Evolutionary conservation across 345 rosid species (phyloP), one percentile per base, ranked within the genome.

Genomic region (Acer negundo): DNA sequence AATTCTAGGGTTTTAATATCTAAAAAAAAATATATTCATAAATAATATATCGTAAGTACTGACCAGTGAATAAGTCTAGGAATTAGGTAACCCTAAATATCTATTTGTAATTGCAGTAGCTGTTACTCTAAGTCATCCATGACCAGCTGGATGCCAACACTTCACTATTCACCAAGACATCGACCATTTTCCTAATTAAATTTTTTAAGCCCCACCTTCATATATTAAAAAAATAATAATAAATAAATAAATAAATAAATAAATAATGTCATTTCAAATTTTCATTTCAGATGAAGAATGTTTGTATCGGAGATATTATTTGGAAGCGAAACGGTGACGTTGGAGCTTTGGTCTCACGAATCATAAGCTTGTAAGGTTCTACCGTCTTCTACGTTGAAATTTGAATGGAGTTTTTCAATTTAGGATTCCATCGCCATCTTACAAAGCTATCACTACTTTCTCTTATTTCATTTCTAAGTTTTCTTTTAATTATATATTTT

Each of bases 101-200:
- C 35, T 31, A 31, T 24, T 10, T 61, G 7, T 31, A 71, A 38
- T 73, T 10, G 72, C 51, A 55, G 56, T 78, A 55, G 75, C 71
- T 51, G 86, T 80, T 73, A 64, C 84, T 69, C 77, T 24, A 81
- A 81, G 82, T 67, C 61, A 79, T 67, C 73, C 55, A 58, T n/a
- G 40, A 11, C 72, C 80, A 78, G 84, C 82, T 84, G 86, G 84
- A 77, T 7, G 1, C 81, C 76, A 79, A 69, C 38, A 35, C 38
- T 35, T 35, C 56, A 13, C 28, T 63, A 46, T 49, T 8, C 22
- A 12, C 56, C 2, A 42, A 23, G 73, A 76, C 49, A 22, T 28
- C 16, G 80, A 75, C 75, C 13, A 55, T 1, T 55, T 75, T 59
- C 67, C 75, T 72, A 62, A 61, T 56, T 69, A 10, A 53, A 22